Evolutionary conservation across 73 alveolate genomes (phyloP), one percentile per base, ranked within the genome.

Genomic region (Paramecium caudatum): DNA sequence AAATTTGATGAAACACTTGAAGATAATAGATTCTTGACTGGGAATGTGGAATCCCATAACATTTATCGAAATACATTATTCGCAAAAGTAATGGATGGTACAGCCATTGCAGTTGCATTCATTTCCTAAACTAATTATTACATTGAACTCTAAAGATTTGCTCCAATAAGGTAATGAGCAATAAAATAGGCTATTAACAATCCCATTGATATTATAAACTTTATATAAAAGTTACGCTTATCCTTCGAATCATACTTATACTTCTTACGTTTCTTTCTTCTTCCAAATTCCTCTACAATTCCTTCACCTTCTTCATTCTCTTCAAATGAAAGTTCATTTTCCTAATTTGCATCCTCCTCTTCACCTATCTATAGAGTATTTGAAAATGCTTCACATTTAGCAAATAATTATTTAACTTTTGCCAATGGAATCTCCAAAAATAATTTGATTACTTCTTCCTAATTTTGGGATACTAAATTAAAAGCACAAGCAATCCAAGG

Each of bases 221-320:
- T 86, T 4, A 86, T 86, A 1, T 62, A 62, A 49, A 86, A 86
- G 16, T 86, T 86, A 19, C 93, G 61, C n/a, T 86, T 63, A 13
- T 86, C 93, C 12, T 43, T 86, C 43, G 90, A 62, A 37, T 86
- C 93, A 63, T 62, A 86, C 33, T 86, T 86, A 21, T 62, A 86
- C 84, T 86, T 86, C 84, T 78, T 86, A 63, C 84, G 34, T 55
- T 86, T 86, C 80, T 55, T 86, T 62, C 84, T 86, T 46, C 93
- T 86, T 21, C 93, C 93, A 33, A 86, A 86, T 34, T 86, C 93
- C 27, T 78, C 87, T 7, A 70, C 93, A 10, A 62, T 39, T 21
- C 68, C 90, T 30, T 86, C 93, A 16, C 68, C 87, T 36, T 62
- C 93, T 32, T 43, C 93, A 34, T 43, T 43, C 21, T 86, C 93